Evolutionary conservation across 495 filamentous ascomycete genomes (phyloP), one percentile per base, ranked within the genome.

Genomic region (Entonaema liquescens): DNA sequence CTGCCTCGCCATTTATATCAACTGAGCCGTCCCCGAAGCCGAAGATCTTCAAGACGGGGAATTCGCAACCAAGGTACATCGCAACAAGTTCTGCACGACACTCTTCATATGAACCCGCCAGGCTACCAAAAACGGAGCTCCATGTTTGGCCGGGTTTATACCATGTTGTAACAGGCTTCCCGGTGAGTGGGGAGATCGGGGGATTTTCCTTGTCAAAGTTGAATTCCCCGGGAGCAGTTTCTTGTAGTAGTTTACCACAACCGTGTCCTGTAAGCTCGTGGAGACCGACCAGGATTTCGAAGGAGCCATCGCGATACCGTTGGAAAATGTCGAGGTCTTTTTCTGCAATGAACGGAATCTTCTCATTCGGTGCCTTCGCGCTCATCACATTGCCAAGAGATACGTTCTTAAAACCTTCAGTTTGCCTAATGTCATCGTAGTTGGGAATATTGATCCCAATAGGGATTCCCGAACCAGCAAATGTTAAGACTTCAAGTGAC

Each of bases 341-440:
- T 15, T 90, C 87, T 5, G 85, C 78, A 70, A 99, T 90, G 81
- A 99, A 99, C 2, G 95, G 95, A 42, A 96, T 91, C 57, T 89
- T 88, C 79, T 99, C 95, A 73, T 95, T 88, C 0, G 94, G 93
- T 1, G 92, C 89, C 83, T 95, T 97, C 13, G 95, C 95, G 70
- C 88, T 90, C 29, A 98, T 83, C 8, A 98, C 91, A 72, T 99
- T 98, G 31, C 94, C 95, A 31, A 95, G 83, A 12, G 89, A 93
- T 21, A 99, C 95, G 66, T 99, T 99, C 83, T 99, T 99, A 88
- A 99, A 99, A n/a, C 95, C 95, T 44, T 94, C 84, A 15, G 89
- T 91, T 74, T 97, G 95, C 53, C 95, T 87, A 66, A 98, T 95
- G 68, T 97, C 93, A 72, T 99, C 94, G 74, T 96, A 97, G 75